Percentiles rank a stretch among this genome's conserved stretches.
phyloP scores from a whole-genome alignment of 148 eudicot genomes.

The Camellia lanceoleosa region DNA sequence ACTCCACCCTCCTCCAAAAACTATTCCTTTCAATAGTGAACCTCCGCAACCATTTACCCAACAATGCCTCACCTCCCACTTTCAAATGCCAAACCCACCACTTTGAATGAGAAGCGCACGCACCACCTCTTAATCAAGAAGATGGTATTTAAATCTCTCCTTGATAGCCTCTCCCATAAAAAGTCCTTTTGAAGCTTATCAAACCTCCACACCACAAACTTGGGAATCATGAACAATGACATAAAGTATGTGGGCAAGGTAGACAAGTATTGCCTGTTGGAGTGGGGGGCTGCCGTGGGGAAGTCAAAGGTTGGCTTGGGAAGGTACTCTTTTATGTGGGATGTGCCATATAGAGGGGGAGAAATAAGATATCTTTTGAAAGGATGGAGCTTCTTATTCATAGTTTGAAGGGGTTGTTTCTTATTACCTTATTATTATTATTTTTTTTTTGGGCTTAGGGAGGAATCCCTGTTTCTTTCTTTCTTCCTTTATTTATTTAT shows the following conservation, averaged over 20 bases:
- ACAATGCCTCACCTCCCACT: too few relatives aligned
- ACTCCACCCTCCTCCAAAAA: too few relatives aligned
- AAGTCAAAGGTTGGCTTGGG: neutral
- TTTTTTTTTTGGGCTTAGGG: neutral
- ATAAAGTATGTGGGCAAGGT: neutral
- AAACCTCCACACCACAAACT: too few relatives aligned
- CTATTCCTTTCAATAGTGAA: too few relatives aligned
- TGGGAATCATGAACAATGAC: too few relatives aligned
- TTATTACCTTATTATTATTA: neutral
- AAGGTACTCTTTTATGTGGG: neutral
- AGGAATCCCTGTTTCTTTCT: neutral
- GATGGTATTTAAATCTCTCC: too few relatives aligned
- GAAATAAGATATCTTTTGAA: neutral
- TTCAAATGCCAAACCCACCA: too few relatives aligned
- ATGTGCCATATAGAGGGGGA: neutral
- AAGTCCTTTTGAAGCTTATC: too few relatives aligned
- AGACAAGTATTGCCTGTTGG: neutral
- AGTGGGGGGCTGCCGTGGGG: neutral
- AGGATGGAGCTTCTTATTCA: neutral
- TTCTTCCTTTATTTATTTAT: neutral
- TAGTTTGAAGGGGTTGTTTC: constrained; percentile 1
- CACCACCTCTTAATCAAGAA: too few relatives aligned
- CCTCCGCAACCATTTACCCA: too few relatives aligned
- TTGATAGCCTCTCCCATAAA: too few relatives aligned
- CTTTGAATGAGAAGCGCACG: too few relatives aligned